Evolutionary conservation across 768 basidiomycete genomes (phyloP).

Genomic region (Leucogyrophana mollusca): DNA sequence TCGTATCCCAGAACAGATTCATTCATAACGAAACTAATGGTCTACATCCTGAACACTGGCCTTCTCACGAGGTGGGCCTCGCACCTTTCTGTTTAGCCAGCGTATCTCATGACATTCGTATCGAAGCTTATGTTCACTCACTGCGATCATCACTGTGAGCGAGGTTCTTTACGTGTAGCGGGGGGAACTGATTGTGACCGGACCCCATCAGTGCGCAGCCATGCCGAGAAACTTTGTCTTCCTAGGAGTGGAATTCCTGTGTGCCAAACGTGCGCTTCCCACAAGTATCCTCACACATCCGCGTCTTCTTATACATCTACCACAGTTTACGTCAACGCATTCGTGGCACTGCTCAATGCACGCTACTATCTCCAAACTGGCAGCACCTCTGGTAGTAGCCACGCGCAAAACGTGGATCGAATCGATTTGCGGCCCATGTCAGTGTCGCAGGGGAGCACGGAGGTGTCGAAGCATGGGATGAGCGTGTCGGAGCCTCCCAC

Average conservation of each 20-base stretch:
- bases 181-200: not conserved
- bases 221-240: slow-evolving; percentile 5
- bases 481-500: no score
- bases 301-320: no score
- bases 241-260: not conserved
- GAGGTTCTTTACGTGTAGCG: not conserved
- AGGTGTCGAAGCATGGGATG: no score
- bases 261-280: slow-evolving; percentile 1
- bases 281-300: no score
- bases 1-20: slow-evolving; percentile 1
- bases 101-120: not conserved
- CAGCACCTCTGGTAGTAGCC: no score
- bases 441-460: no score
- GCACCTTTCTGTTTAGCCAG: not conserved
- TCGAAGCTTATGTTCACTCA: not conserved
- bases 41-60: not conserved
- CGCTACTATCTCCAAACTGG: not conserved
- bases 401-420: no score
- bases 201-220: not conserved
- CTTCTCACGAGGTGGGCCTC: slow-evolving; percentile 1
- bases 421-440: no score
- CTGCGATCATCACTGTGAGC: slow-evolving; percentile 1
- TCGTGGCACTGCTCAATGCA: not conserved
- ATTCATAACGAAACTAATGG: slow-evolving; percentile 1
- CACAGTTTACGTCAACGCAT: slow-evolving; percentile 1